Conservation (phyloP, 1,284 basidiomycete species). For the Malassezia sympodialis region DNA sequence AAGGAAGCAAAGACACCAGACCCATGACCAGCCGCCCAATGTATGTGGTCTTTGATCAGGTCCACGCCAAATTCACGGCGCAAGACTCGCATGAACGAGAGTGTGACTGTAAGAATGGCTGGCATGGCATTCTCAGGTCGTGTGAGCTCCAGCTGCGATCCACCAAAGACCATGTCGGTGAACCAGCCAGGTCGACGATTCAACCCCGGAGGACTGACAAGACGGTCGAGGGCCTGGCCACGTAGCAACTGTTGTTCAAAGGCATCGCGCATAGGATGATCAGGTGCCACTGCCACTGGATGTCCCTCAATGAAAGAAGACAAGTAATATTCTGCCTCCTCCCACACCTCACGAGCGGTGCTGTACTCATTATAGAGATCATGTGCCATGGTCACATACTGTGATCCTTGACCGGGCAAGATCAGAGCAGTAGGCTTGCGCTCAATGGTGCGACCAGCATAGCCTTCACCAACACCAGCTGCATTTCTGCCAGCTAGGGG, state of each 20-base stretch:
- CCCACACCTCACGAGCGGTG: slow-evolving; percentile 38
- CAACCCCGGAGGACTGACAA: slow-evolving; percentile 9
- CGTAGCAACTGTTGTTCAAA: slow-evolving; percentile 39
- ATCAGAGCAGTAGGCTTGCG: slow-evolving; percentile 39
- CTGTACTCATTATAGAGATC: slow-evolving; percentile 39
- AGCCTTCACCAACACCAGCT: slow-evolving; percentile 23
- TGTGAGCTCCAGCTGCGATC: slow-evolving; percentile 44
- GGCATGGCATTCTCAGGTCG: slow-evolving; percentile 42
- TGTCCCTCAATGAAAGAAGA: slow-evolving; percentile 25
- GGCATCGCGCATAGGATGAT: slow-evolving; percentile 11
- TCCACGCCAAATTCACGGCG: slow-evolving; percentile 39
- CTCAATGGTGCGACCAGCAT: slow-evolving; percentile 22
- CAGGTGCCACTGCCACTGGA: slow-evolving; percentile 20
- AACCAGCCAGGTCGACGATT: slow-evolving; percentile 30
- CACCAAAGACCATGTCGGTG: slow-evolving; percentile 34
- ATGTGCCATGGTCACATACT: slow-evolving; percentile 45
- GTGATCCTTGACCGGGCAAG: slow-evolving; percentile 42
- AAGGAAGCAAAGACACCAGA: slow-evolving; percentile 42
- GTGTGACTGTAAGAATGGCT: slow-evolving; percentile 36
- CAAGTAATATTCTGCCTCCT: slow-evolving; percentile 39
- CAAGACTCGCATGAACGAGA: slow-evolving; percentile 40
- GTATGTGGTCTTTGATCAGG: slow-evolving; percentile 34
- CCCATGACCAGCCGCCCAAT: slow-evolving; percentile 39
- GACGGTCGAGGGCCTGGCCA: slow-evolving; percentile 22
- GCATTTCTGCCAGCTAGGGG: slow-evolving; percentile 23